Conservation (phyloP, 2,329 filamentous ascomycete species). For the Hypoxylon sp. region DNA sequence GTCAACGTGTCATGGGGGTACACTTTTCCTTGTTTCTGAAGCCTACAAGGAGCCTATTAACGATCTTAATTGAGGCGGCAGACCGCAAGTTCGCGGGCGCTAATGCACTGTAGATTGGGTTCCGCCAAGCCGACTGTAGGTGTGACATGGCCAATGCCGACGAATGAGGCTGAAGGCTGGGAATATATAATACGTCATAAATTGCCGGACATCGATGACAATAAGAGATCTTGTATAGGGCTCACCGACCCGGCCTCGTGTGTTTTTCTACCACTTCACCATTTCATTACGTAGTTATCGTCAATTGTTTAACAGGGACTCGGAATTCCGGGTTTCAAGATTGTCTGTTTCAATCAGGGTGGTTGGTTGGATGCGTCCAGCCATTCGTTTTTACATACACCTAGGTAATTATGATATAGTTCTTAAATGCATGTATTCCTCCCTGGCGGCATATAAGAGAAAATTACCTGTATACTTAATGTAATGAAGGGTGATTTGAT, state of each 20-base stretch:
- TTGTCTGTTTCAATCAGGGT: background rate
- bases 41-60: conserved; percentile 22
- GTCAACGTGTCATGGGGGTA: conserved; percentile 37
- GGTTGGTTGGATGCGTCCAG: background rate
- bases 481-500: too few relatives aligned
- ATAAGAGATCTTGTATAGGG: conserved; percentile 9
- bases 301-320: conserved; percentile 14
- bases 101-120: conserved; percentile 38
- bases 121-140: conserved; percentile 25
- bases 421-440: background rate
- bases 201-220: conserved; percentile 11
- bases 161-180: conserved; percentile 41
- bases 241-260: background rate
- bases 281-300: conserved; percentile 10
- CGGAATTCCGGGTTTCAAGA: conserved; percentile 6
- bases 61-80: conserved; percentile 16
- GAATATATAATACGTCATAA: conserved; percentile 40
- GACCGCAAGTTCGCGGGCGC: conserved; percentile 43
- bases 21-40: conserved; percentile 37
- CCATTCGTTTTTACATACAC: background rate
- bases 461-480: too few relatives aligned
- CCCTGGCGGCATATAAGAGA: background rate
- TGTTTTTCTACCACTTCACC: background rate
- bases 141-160: conserved; percentile 29
- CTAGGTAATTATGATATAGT: background rate